Percentiles rank a stretch among this genome's conserved stretches.
Conservation (phyloP, 169 alveolate species). For the Plasmodium adleri region DNA sequence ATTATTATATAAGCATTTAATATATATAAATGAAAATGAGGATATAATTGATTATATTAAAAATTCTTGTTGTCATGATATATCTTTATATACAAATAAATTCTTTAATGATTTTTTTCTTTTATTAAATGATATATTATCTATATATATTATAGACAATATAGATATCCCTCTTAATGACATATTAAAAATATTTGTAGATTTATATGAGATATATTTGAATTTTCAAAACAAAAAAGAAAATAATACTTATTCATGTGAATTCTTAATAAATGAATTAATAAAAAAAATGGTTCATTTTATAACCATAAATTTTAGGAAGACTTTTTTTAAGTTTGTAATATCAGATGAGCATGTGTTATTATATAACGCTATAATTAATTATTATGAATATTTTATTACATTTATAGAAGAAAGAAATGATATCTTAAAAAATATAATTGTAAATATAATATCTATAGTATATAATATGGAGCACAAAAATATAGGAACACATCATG, state of each 20-base stretch:
- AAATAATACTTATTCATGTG: neutral
- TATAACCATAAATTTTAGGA: constrained; percentile 14
- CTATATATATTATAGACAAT: constrained; percentile 12
- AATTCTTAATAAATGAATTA: constrained; percentile 13
- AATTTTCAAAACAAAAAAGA: neutral
- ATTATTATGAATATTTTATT: constrained; percentile 51
- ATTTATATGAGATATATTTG: constrained; percentile 5
- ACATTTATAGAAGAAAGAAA: constrained; percentile 62
- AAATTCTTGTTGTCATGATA: neutral
- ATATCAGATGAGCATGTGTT: constrained; percentile 7
- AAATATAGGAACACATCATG: neutral
- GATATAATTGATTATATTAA: constrained; percentile 43
- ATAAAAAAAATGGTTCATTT: constrained; percentile 21
- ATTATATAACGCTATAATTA: constrained; percentile 34
- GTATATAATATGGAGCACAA: neutral
- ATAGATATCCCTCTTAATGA: neutral
- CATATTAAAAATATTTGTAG: constrained; percentile 11
- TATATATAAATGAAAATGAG: constrained; percentile 61
- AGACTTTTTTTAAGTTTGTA: constrained; percentile 45
- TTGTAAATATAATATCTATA: neutral
- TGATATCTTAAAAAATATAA: neutral
- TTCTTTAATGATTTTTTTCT: constrained; percentile 41
- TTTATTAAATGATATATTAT: constrained; percentile 33
- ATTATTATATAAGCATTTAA: constrained; percentile 16
- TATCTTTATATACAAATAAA: constrained; percentile 27